Evolutionary conservation across 768 basidiomycete species (phyloP), one percentile per base, ranked within the genome.

Genomic region (Suillus subaureus): DNA sequence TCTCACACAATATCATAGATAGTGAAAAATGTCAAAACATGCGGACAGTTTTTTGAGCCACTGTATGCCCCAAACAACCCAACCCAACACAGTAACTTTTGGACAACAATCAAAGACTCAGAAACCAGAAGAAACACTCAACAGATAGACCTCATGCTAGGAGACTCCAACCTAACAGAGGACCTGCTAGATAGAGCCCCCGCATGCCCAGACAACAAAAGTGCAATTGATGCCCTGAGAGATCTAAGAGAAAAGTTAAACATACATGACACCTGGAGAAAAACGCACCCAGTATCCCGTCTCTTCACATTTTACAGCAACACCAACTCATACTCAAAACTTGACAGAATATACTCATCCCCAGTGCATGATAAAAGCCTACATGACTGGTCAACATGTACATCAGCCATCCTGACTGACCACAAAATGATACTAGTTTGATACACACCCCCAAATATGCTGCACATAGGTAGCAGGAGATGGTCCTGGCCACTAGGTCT

Each of bases 101-200:
- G 76, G 77, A 43, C 4, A 6, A 35, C 4, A 35, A 35, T 35
- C 4, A 35, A n/a, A n/a, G n/a, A n/a, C n/a, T n/a, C 35, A 35
- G 9, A 35, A 35, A 35, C 35, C 5, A 35, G 35, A 35, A 35
- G 7, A 35, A 35, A 35, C 35, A 1, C 9, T 5, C 35, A 1
- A 35, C 3, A 6, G 1, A 3, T 9, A 37, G 76, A 83, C 37
- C 15, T 81, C 0, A 64, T 85, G 56, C 39, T 78, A 0, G 82
- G 82, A 0, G 82, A 85, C 65, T 79, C 79, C 49, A 84, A 85
- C 66, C 37, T 83, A 1, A 77, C 79, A 0, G 81, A 84, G 62
- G 78, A 81, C 1, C 21, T 66, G 0, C 63, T 83, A 0, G 83
- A 84, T 62, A 11, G 79, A 0, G 54, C 79, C 0, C 82, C 82